Percentiles rank a stretch among this genome's conserved stretches.
phyloP scores from a whole-genome alignment of 2,329 filamentous ascomycete genomes.

The Neonectria ditissima region DNA sequence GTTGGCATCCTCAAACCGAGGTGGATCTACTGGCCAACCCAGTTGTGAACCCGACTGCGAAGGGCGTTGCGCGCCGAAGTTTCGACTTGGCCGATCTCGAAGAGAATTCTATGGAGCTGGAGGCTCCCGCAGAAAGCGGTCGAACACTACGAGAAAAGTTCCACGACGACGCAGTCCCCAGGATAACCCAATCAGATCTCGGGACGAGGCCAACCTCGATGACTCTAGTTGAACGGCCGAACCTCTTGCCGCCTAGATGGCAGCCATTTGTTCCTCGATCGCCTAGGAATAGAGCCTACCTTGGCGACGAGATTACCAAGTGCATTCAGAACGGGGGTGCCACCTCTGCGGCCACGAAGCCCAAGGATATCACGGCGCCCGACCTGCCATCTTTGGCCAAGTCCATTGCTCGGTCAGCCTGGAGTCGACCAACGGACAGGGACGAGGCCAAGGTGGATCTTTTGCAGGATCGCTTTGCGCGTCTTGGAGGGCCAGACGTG shows the following conservation, averaged over 20 bases:
- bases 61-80: conserved; percentile 39
- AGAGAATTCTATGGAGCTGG: conserved; percentile 34
- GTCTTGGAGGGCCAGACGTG: conserved; percentile 55
- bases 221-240: conserved; percentile 41
- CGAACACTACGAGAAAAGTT: conserved; percentile 53
- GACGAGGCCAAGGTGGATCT: conserved; percentile 57
- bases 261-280: conserved; percentile 57
- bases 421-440: conserved; percentile 30
- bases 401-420: conserved; percentile 36
- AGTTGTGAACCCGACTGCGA: conserved; percentile 13
- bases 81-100: conserved; percentile 44
- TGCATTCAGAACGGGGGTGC: conserved; percentile 47
- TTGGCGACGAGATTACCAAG: conserved; percentile 49
- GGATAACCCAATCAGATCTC: conserved; percentile 31
- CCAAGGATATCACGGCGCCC: conserved; percentile 41
- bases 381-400: conserved; percentile 46
- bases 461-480: conserved; percentile 58
- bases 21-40: conserved; percentile 29
- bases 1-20: conserved; percentile 46
- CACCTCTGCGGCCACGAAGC: conserved; percentile 37
- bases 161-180: conserved; percentile 44
- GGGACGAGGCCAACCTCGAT: conserved; percentile 29
- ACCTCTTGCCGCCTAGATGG: conserved; percentile 53
- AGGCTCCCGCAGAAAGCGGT: conserved; percentile 29
- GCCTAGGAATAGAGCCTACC: conserved; percentile 53